Evolutionary conservation across 2,329 filamentous ascomycete species (phyloP).

Genomic region (Onygenales sp.): DNA sequence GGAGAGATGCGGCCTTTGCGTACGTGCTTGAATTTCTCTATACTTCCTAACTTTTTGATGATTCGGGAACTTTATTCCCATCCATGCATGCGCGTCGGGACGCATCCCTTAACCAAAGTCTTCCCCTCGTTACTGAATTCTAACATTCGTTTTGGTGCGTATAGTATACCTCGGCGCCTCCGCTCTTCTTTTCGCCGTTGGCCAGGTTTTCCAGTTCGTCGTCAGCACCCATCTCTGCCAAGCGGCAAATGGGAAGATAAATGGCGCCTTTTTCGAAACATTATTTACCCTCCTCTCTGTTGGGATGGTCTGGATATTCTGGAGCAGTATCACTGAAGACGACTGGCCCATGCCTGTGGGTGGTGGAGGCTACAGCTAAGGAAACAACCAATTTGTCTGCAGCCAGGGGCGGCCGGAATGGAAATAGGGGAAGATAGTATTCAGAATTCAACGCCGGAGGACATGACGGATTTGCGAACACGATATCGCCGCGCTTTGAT

Average conservation of each 20-base stretch:
- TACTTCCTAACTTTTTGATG: too few species aligned
- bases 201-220: conserved; percentile 93
- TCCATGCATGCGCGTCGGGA: too few species aligned
- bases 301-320: conserved; percentile 82
- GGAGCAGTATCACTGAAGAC: conserved; percentile 98
- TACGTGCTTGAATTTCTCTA: conserved; percentile 31
- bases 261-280: conserved; percentile 86
- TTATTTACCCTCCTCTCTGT: conserved; percentile 84
- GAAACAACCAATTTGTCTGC: not conserved
- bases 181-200: conserved; percentile 74
- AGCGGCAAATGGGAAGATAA: conserved; percentile 74
- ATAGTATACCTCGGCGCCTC: conserved; percentile 65
- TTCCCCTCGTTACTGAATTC: not conserved
- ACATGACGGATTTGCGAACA: conserved; percentile 3
- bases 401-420: not conserved
- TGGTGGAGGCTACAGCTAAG: conserved; percentile 22
- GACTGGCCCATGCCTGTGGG: conserved; percentile 66
- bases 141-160: not conserved
- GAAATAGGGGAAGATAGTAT: not conserved
- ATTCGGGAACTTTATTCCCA: too few species aligned
- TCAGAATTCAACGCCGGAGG: not conserved
- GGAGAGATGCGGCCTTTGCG: conserved; percentile 86
- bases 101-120: not conserved
- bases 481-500: too few species aligned
- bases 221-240: conserved; percentile 85